Evolutionary conservation across 257 asterid genomes (phyloP), one percentile per base, ranked within the genome.

Genomic region (Ocimum tenuiflorum): DNA sequence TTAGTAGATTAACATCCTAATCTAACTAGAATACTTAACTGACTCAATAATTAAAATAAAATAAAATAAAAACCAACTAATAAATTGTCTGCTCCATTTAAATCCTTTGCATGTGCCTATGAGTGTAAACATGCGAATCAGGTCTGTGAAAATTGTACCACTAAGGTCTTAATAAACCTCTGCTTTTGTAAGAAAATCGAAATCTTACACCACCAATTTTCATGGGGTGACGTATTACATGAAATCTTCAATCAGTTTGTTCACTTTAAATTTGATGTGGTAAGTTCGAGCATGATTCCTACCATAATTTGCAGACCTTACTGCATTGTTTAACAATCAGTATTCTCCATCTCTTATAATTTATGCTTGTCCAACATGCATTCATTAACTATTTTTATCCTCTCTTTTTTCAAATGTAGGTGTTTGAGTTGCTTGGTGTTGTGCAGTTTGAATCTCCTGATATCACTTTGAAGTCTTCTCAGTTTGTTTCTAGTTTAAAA

Each of bases 391-490:
- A 6, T 46, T 58, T 75, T 11, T 8, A 8, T 0, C 48, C 19
- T 3, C 7, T 60, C 62, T 68, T 62, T 22, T 59, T 69, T 49
- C 50, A 27, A 69, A 68, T 57, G 17, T 55, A 94, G 99, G 91
- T 82, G 35, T 78, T 90, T 63, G 96, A 83, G 77, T 77, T 94
- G 86, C 97, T 94, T 77, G 95, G 83, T 63, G 80, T 87, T 56
- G 73, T 90, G 75, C 97, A 80, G 74, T 94, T 87, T 77, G 90
- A 88, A 69, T 79, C 92, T 73, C 95, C 95, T 41, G 96, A 86
- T 73, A 76, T 70, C 53, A 64, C 78, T 5, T 53, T 79, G 85
- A 86, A 85, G 77, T 76, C 88, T 70, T 83, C 95, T 53, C 84
- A 84, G 85, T 81, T 82, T 48, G 82, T 90, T 70, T 82, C 95